Evolutionary conservation across 352 stramenopile species (phyloP), one percentile per base, ranked within the genome.

Genomic region (Globisporangium okanoganense): DNA sequence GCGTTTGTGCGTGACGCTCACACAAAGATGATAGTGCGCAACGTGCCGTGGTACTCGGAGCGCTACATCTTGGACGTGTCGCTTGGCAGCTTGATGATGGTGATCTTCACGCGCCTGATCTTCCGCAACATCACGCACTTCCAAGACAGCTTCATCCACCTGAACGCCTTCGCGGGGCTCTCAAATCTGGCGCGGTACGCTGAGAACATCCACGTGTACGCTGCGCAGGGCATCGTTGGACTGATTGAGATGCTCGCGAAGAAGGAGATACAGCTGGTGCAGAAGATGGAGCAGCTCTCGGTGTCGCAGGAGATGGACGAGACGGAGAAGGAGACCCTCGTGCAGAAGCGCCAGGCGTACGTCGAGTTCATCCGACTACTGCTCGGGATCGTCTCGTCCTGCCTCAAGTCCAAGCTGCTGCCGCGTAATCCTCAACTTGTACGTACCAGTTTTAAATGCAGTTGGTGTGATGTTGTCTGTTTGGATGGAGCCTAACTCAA

Each of bases 91-190:
- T 62, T 92, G 7, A 80, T 90, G 66, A 79, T 92, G 67, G 70
- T 94, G 31, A 81, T 94, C 51, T 87, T 94, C 54, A 85, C 78
- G 41, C 81, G 85, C 2, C 59, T 92, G 18, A 79, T 92, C 31
- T 80, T 84, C 54, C 79, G 76, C 47, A 94, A 94, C 67, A 88
- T 94, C 49, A 87, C 79, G 13, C 74, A 87, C 45, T 89, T 90
- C 52, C 82, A 90, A 38, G 85, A 94, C 65, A 86, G 74, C 20
- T 88, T 90, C 40, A 77, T 94, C 45, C 85, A 94, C 40, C 50
- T 89, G 35, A 88, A 91, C 41, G 82, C 79, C 2, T 90, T 94
- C 58, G 80, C 78, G 0, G 75, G 65, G 8, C 61, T 94, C 2
- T 92, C 79, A 13, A 94, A 94, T 54, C 70, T 94, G 16, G 80